A percentile compares a stretch with the other conserved stretches of the same genome.
Evolutionary conservation across 352 stramenopile species (phyloP).

Genomic region (Peronospora farinosa): DNA sequence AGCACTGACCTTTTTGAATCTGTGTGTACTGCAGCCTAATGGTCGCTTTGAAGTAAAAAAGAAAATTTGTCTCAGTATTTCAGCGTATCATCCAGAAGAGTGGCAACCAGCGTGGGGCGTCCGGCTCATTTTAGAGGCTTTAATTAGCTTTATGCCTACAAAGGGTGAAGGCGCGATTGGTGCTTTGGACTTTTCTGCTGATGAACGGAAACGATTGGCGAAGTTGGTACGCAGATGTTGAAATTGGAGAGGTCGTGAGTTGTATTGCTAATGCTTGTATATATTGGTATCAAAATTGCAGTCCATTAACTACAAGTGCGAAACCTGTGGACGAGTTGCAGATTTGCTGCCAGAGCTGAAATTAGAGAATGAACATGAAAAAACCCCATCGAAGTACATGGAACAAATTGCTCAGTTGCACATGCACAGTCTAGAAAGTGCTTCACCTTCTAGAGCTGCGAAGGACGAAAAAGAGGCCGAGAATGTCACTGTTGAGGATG

Average conservation of each 20-base stretch:
- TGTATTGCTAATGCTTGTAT: constrained; percentile 1
- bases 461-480: constrained; percentile 14
- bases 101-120: constrained; percentile 95
- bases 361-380: constrained; percentile 17
- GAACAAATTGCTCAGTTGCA: constrained; percentile 78
- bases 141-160: constrained; percentile 96
- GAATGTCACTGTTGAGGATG: background rate
- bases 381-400: constrained; percentile 63
- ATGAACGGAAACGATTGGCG: constrained; percentile 56
- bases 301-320: constrained; percentile 74
- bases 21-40: constrained; percentile 61
- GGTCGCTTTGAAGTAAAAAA: constrained; percentile 96
- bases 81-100: constrained; percentile 95
- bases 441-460: constrained; percentile 2
- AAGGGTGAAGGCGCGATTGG: constrained; percentile 82
- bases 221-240: constrained; percentile 38
- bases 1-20: constrained; percentile 2
- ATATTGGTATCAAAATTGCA: constrained; percentile 13
- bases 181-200: constrained; percentile 63
- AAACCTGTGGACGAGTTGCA: constrained; percentile 57
- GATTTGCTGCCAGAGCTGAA: constrained; percentile 63
- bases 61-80: constrained; percentile 98
- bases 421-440: constrained; percentile 63
- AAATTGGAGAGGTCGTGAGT: background rate
- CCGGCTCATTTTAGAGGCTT: constrained; percentile 94